phyloP scores from a whole-genome alignment of 176 grass and related monocot genomes.

The Canna indica region DNA sequence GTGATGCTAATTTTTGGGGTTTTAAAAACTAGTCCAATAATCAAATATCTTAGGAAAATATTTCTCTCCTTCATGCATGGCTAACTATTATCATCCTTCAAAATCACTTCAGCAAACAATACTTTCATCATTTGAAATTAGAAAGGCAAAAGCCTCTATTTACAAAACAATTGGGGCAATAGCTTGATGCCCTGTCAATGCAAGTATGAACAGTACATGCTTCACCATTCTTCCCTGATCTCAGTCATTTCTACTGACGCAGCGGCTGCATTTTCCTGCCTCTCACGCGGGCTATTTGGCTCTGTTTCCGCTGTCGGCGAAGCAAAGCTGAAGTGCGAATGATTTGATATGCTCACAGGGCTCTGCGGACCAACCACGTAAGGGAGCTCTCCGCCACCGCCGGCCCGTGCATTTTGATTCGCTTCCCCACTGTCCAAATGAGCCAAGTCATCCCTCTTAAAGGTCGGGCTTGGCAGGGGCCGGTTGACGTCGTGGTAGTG shows the following conservation, averaged over 20 bases:
- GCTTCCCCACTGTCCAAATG: neutral
- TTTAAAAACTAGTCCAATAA: too few species aligned
- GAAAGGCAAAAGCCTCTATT: too few species aligned
- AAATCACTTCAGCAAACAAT: too few species aligned
- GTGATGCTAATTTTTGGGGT: too few species aligned
- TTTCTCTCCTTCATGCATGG: too few species aligned
- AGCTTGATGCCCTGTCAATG: too few species aligned
- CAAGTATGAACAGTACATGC: too few species aligned
- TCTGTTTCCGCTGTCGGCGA: neutral
- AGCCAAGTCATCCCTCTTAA: slow-evolving; percentile 29
- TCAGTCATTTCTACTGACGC: neutral
- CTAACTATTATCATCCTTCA: too few species aligned
- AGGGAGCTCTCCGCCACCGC: neutral
- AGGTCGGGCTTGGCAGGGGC: slow-evolving; percentile 35
- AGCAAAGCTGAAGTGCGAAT: neutral
- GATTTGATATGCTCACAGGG: slow-evolving; percentile 13
- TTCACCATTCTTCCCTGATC: slow-evolving; percentile 7
- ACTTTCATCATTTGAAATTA: too few species aligned
- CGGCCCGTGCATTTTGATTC: neutral
- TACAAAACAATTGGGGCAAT: too few species aligned
- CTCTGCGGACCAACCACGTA: neutral
- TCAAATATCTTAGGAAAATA: too few species aligned
- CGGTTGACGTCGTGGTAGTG: slow-evolving; percentile 42
- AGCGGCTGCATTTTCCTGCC: neutral
- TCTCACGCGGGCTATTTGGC: neutral